Percentiles rank a stretch among this genome's conserved stretches.
These are phyloP conservation scores for Trichophyton mentagrophytes DNA, from an alignment of 2,329 filamentous ascomycete species.

Conservation along the genomic window DNA sequence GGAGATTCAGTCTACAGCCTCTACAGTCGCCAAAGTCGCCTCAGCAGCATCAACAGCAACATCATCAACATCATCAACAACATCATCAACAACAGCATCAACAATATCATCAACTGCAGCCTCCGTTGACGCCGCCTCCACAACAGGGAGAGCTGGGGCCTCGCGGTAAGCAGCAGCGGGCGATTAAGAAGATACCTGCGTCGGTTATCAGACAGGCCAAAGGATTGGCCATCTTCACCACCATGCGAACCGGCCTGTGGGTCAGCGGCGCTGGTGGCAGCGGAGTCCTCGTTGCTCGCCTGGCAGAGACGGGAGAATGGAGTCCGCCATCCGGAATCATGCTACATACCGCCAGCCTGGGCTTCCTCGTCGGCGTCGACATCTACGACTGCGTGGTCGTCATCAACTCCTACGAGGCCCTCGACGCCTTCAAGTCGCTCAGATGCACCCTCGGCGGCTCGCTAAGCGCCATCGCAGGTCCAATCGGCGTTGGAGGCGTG, in stretches of 20 bases:
- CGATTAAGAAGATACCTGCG: conserved; percentile 72
- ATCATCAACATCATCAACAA: conserved; percentile 9
- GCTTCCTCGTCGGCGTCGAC: conserved; percentile 82
- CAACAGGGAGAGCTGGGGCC: conserved; percentile 34
- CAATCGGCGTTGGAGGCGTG: conserved; percentile 60
- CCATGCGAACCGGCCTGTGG: conserved; percentile 88
- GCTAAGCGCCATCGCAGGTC: conserved; percentile 62
- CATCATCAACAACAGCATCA: not conserved
- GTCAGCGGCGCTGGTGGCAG: conserved; percentile 82
- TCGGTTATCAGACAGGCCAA: conserved; percentile 80
- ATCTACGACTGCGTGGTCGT: conserved; percentile 93
- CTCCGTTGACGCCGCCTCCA: too few species aligned
- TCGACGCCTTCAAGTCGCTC: conserved; percentile 71
- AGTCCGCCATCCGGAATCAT: conserved; percentile 83
- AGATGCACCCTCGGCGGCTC: conserved; percentile 72
- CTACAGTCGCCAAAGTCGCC: conserved; percentile 11
- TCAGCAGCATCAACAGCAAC: not conserved
- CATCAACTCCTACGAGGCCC: conserved; percentile 71
- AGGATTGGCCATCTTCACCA: conserved; percentile 85
- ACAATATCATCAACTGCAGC: conserved; percentile 9
- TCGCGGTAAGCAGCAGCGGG: conserved; percentile 50
- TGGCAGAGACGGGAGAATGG: conserved; percentile 70
- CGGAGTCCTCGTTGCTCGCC: conserved; percentile 70
- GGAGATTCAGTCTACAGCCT: not conserved
- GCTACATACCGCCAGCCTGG: conserved; percentile 76